Percentiles rank a stretch among this genome's conserved stretches.
These are phyloP conservation scores for Aspergillus cristatus DNA, from an alignment of 495 filamentous ascomycete species.

Conservation along the genomic window DNA sequence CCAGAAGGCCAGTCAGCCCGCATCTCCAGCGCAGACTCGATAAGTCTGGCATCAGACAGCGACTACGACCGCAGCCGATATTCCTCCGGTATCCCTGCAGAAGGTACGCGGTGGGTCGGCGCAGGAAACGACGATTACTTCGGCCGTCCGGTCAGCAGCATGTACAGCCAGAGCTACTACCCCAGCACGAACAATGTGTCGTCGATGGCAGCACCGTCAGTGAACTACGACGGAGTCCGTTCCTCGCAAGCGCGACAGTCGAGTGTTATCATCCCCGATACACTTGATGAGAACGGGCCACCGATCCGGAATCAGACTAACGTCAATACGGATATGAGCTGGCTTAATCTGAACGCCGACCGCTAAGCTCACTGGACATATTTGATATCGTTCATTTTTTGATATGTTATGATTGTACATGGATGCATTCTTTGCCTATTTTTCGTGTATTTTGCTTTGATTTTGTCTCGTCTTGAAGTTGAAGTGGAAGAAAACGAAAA, in stretches of 20 bases:
- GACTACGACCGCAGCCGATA: slow-evolving; percentile 28
- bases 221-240: background rate
- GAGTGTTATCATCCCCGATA: slow-evolving; percentile 27
- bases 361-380: slow-evolving; percentile 11
- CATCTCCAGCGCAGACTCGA: slow-evolving; percentile 51
- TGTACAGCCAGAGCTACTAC: slow-evolving; percentile 48
- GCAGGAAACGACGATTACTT: slow-evolving; percentile 37
- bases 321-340: slow-evolving; percentile 60
- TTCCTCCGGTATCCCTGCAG: slow-evolving; percentile 32
- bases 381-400: background rate
- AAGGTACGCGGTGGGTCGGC: slow-evolving; percentile 20
- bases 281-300: slow-evolving; percentile 34
- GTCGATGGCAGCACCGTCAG: slow-evolving; percentile 8
- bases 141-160: slow-evolving; percentile 48
- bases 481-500: too few species aligned
- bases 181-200: slow-evolving; percentile 25
- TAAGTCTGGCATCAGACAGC: slow-evolving; percentile 48
- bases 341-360: slow-evolving; percentile 53
- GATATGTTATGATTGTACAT: too few species aligned
- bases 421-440: too few species aligned
- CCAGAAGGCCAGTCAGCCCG: slow-evolving; percentile 51
- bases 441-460: too few species aligned
- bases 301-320: slow-evolving; percentile 15
- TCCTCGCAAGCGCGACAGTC: slow-evolving; percentile 17
- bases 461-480: too few species aligned